These are phyloP conservation scores for Amaranthus palmeri DNA, from an alignment of 148 eudicot genomes.

Conservation along the genomic window DNA sequence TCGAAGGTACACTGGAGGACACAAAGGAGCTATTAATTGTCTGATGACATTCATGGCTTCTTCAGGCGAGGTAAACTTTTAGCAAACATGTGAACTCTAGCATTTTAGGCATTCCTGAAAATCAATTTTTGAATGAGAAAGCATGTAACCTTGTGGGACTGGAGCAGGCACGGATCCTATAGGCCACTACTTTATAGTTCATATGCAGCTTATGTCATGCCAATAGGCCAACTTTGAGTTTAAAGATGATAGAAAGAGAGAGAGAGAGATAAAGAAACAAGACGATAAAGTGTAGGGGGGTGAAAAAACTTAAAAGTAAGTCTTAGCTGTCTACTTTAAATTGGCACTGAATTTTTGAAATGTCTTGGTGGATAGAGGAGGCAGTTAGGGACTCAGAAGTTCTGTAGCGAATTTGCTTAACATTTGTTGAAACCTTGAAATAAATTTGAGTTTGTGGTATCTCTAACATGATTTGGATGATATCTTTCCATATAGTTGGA, in stretches of 20 bases:
- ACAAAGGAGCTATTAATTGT: slow-evolving; percentile 88
- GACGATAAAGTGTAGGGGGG: neutral
- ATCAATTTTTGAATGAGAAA: neutral
- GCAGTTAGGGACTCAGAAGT: neutral
- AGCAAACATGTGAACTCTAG: neutral
- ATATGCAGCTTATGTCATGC: no score
- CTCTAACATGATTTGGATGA: neutral
- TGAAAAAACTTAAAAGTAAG: neutral
- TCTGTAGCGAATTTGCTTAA: neutral
- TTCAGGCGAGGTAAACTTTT: slow-evolving; percentile 67
- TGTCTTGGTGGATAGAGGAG: neutral
- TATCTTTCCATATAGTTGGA: slow-evolving; percentile 3
- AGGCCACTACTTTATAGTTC: no score
- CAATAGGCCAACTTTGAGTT: neutral
- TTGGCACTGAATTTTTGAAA: neutral
- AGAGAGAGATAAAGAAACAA: neutral
- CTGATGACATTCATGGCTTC: slow-evolving; percentile 93
- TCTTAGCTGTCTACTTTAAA: neutral
- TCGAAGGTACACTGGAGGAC: slow-evolving; percentile 97
- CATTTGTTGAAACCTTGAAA: neutral
- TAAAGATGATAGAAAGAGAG: neutral
- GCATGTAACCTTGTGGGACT: slow-evolving; percentile 8
- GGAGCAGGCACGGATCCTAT: neutral
- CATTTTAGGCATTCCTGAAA: neutral
- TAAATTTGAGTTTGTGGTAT: neutral